Conservation (phyloP, 352 stramenopile species). For the Phytophthora citrophthora region DNA sequence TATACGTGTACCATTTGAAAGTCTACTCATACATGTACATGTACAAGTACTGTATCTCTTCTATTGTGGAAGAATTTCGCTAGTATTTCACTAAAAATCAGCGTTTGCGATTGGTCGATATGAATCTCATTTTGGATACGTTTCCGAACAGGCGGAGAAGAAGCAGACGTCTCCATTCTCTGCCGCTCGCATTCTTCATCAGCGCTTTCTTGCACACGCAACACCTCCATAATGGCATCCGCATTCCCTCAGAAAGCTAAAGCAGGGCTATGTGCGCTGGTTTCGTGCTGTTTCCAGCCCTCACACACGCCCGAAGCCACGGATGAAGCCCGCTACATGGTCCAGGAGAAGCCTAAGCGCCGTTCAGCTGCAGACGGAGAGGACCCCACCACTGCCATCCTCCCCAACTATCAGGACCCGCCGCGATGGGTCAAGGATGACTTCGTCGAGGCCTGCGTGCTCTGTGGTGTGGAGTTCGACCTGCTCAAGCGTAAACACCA, state of each 20-base stretch:
- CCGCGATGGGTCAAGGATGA: constrained; percentile 70
- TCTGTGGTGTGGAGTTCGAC: constrained; percentile 61
- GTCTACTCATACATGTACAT: too few species aligned
- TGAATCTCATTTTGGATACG: constrained; percentile 12
- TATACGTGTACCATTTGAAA: background rate
- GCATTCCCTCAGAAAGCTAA: constrained; percentile 35
- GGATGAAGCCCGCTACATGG: constrained; percentile 51
- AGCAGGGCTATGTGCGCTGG: constrained; percentile 47
- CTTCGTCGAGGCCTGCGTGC: constrained; percentile 52
- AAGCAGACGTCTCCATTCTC: background rate
- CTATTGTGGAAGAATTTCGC: background rate
- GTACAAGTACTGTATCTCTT: background rate
- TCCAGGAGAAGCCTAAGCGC: constrained; percentile 28
- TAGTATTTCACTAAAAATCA: background rate
- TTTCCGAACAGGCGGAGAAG: constrained; percentile 2
- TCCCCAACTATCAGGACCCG: constrained; percentile 54
- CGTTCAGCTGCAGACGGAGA: constrained; percentile 10
- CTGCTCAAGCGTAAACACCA: constrained; percentile 75
- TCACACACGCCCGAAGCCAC: constrained; percentile 24
- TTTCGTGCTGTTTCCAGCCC: constrained; percentile 71
- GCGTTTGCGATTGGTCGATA: background rate
- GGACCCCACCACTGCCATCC: constrained; percentile 21
- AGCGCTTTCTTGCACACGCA: background rate
- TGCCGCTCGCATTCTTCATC: constrained; percentile 1
- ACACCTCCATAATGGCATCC: constrained; percentile 5